phyloP scores from a whole-genome alignment of 768 basidiomycete species.

The Leccinellum luteum region DNA sequence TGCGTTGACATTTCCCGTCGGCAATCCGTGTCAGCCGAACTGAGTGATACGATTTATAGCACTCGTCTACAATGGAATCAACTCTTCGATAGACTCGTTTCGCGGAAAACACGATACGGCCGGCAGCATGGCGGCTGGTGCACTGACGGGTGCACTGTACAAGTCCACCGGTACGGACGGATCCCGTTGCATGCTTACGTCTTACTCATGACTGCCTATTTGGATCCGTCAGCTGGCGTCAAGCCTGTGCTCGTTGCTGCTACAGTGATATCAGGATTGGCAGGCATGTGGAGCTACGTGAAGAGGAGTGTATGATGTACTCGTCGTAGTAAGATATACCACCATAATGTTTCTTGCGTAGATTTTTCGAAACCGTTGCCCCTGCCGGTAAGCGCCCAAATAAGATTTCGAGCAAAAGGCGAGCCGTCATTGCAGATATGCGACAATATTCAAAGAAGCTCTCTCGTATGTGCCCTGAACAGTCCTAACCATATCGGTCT shows the following conservation, averaged over 20 bases:
- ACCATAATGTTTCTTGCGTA: constrained; percentile 50
- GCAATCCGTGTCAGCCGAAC: constrained; percentile 27
- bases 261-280: constrained; percentile 82
- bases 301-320: constrained; percentile 80
- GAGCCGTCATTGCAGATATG: constrained; percentile 20
- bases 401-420: constrained; percentile 17
- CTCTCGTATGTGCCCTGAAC: constrained; percentile 29
- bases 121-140: constrained; percentile 92
- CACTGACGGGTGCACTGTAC: constrained; percentile 84
- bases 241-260: constrained; percentile 87
- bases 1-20: constrained; percentile 48
- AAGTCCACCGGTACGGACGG: constrained; percentile 84
- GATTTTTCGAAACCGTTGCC: constrained; percentile 10
- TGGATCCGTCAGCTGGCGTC: constrained; percentile 73
- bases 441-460: constrained; percentile 30
- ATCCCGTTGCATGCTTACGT: constrained; percentile 32
- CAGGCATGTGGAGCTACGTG: constrained; percentile 92
- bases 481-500: constrained; percentile 34
- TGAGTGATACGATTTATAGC: constrained; percentile 54
- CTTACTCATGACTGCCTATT: constrained; percentile 36
- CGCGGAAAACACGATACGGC: constrained; percentile 90
- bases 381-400: constrained; percentile 29
- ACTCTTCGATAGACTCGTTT: constrained; percentile 86
- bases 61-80: constrained; percentile 93
- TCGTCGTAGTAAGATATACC: constrained; percentile 38